Percentiles rank a stretch among this genome's conserved stretches.
phyloP scores from a whole-genome alignment of 208 protist genomes.

The Wallacemonas sp. region DNA sequence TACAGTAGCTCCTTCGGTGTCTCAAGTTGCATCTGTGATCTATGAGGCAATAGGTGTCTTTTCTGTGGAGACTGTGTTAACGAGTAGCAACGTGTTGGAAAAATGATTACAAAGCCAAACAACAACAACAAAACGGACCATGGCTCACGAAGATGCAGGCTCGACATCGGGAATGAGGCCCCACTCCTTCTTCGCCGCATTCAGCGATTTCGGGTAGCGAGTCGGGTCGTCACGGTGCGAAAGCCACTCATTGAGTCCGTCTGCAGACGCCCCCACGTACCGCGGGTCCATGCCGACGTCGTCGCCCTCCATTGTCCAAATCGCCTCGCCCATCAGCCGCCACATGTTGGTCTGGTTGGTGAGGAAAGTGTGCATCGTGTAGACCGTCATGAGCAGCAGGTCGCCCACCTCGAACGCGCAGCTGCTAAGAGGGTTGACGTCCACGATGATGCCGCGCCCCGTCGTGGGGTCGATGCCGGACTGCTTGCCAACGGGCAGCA shows the following conservation, averaged over 20 bases:
- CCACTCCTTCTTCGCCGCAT: constrained; percentile 72
- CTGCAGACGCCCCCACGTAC: constrained; percentile 58
- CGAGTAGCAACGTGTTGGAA: too few relatives aligned
- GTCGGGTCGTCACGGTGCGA: constrained; percentile 45
- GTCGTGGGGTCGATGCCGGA: constrained; percentile 53
- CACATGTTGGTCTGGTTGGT: constrained; percentile 74
- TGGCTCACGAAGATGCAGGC: constrained; percentile 12
- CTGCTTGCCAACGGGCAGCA: constrained; percentile 71
- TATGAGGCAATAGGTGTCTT: too few relatives aligned
- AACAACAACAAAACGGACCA: not conserved
- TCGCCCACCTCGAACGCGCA: constrained; percentile 72
- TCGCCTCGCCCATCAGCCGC: constrained; percentile 69
- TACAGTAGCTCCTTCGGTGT: too few relatives aligned
- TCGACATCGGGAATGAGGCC: constrained; percentile 43
- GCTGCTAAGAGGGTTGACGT: constrained; percentile 74
- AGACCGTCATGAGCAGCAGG: constrained; percentile 79
- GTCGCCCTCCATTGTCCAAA: constrained; percentile 89
- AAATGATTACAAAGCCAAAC: too few relatives aligned
- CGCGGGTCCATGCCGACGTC: constrained; percentile 80
- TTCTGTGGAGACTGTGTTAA: too few relatives aligned
- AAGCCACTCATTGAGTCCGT: constrained; percentile 56
- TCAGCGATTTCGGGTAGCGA: constrained; percentile 58
- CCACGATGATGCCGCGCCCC: constrained; percentile 56
- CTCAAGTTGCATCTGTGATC: too few relatives aligned
- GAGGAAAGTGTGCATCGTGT: constrained; percentile 83